Evolutionary conservation across 1,139 yeast genomes (phyloP), one percentile per base, ranked within the genome.

Genomic region (Geotrichum candidum): DNA sequence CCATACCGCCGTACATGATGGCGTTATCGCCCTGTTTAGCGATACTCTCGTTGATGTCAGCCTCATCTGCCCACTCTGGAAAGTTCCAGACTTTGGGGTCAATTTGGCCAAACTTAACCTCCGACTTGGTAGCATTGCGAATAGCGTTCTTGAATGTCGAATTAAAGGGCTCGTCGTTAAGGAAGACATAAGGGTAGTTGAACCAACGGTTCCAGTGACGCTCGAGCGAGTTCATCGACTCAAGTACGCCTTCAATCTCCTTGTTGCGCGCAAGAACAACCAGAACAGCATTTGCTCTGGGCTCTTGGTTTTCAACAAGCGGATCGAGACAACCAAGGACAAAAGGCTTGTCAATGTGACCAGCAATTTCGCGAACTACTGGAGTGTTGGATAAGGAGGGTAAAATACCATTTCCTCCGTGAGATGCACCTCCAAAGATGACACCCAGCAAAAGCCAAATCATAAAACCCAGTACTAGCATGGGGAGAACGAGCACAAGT

Each of bases 201-300:
- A 80, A 92, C 94, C 96, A 90, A 66, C 90, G 90, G 72, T 92
- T 92, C 76, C 90, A 92, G 69, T 88, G 95, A 35, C 90, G 78
- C 72, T 92, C 97, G 57, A 92, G 73, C 2, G 91, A 84, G 23
- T 78, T 75, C 80, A 91, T 84, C 2, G 94, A 85, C 59, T 80
- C 77, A 2, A 88, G 68, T 1, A 89, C 95, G 3, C 86, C 94
- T 3, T 82, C 79, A 0, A 89, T 67, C 68, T 91, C 97, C 3
- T 81, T 75, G 70, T 91, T 90, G 63, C 96, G 77, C 0, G 96
- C 90, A 60, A 91, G 76, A 68, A 90, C 85, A n/a, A 91, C 90
- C 66, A 91, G 82, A 0, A 92, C 87, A 0, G 96, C 97, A 71
- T 87, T 88, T 41, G 88, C 89, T 58, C 78, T 69, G 5, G 77